Percentiles rank a stretch among this genome's conserved stretches.
These are phyloP conservation scores for Ascochyta fabae DNA, from an alignment of 2,329 filamentous ascomycete genomes.

Conservation along the genomic window DNA sequence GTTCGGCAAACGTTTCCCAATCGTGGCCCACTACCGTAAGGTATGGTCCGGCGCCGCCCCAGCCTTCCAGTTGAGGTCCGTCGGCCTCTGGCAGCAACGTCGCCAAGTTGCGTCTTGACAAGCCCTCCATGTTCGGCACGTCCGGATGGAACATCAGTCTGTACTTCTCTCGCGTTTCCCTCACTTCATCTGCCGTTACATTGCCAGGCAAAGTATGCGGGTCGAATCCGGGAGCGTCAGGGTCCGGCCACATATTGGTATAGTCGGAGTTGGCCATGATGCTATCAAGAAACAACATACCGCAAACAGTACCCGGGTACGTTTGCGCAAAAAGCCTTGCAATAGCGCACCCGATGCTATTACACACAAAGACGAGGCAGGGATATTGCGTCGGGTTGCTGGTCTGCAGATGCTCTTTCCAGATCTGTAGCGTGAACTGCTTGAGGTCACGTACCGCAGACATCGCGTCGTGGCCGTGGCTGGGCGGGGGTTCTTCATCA, in stretches of 20 bases:
- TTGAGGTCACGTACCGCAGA: conserved; percentile 55
- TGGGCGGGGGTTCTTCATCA: conserved; percentile 40
- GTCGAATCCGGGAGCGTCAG: conserved; percentile 57
- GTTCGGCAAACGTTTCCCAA: conserved; percentile 59
- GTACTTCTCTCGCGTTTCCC: conserved; percentile 47
- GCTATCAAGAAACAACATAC: conserved; percentile 62
- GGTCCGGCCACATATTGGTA: conserved; percentile 62
- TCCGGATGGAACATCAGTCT: conserved; percentile 56
- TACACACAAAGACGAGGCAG: conserved; percentile 56
- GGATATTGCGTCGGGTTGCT: conserved; percentile 44
- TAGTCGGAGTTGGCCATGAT: conserved; percentile 65
- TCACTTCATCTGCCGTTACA: conserved; percentile 45
- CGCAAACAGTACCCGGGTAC: conserved; percentile 55
- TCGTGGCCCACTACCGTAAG: conserved; percentile 63
- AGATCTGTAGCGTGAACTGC: conserved; percentile 53
- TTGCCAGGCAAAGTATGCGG: conserved; percentile 49
- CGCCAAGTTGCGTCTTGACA: conserved; percentile 56
- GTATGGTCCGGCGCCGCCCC: conserved; percentile 47
- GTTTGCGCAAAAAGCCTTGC: conserved; percentile 59
- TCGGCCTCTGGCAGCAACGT: conserved; percentile 54
- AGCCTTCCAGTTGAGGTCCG: conserved; percentile 50
- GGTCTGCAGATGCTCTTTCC: conserved; percentile 39
- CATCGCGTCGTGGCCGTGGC: conserved; percentile 57
- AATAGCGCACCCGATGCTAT: conserved; percentile 61
- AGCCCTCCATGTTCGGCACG: conserved; percentile 58